These are phyloP conservation scores for Botrytis sinoallii DNA, from an alignment of 2,329 filamentous ascomycete genomes.

Conservation along the genomic window DNA sequence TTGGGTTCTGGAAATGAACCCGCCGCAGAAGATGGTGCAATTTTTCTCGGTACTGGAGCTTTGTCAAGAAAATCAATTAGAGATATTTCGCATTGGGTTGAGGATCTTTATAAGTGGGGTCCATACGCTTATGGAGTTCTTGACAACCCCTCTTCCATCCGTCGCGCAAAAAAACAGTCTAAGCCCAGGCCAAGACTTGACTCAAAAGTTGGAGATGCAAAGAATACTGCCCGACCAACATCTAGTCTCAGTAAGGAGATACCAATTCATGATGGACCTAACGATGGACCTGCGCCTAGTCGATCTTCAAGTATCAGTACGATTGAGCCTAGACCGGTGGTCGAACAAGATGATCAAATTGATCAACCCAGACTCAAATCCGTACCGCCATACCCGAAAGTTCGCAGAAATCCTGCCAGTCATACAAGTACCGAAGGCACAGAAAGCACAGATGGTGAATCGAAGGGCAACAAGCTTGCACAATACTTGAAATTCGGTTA, in stretches of 20 bases:
- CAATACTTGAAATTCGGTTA: conserved; percentile 66
- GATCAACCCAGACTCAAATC: conserved; percentile 10
- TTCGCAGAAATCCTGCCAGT: conserved; percentile 23
- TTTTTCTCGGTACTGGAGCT: conserved; percentile 79
- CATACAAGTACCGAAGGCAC: conserved; percentile 22
- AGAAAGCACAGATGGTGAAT: conserved; percentile 29
- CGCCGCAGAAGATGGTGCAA: conserved; percentile 71
- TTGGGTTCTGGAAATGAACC: conserved; percentile 68
- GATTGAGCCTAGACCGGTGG: neutral
- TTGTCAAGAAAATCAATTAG: conserved; percentile 69
- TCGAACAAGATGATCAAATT: neutral
- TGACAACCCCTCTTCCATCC: conserved; percentile 69
- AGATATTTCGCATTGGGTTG: conserved; percentile 80
- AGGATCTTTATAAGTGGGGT: conserved; percentile 81
- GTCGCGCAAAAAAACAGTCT: conserved; percentile 44
- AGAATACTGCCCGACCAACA: neutral
- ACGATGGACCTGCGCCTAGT: neutral
- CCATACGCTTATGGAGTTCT: conserved; percentile 80
- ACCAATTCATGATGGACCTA: conserved; percentile 9
- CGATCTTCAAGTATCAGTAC: conserved; percentile 8
- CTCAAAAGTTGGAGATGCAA: neutral
- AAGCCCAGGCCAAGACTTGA: conserved; percentile 18
- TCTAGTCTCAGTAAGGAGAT: conserved; percentile 13
- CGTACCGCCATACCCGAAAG: conserved; percentile 18
- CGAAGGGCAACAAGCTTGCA: conserved; percentile 47